A percentile compares a stretch with the other conserved stretches of the same genome.
Evolutionary conservation across 495 filamentous ascomycete species (phyloP).

Genomic region (Penicillium nucicola): DNA sequence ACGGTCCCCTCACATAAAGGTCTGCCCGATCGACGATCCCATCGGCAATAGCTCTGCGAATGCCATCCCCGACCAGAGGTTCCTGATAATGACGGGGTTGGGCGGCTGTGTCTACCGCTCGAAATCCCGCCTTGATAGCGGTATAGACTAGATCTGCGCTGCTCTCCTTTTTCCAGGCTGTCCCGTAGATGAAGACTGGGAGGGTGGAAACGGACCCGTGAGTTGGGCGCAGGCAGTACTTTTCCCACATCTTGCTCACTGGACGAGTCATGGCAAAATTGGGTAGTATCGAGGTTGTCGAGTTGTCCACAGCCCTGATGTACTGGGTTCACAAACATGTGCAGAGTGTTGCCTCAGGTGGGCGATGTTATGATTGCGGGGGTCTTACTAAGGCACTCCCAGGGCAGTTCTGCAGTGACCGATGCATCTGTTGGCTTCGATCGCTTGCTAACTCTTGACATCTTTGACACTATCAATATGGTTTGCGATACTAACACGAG

Average conservation of each 20-base stretch:
- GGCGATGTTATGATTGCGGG: constrained; percentile 2
- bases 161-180: constrained; percentile 80
- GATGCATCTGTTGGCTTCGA: too few species aligned
- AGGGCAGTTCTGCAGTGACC: too few species aligned
- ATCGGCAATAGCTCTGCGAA: constrained; percentile 55
- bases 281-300: background rate
- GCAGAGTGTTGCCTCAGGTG: too few species aligned
- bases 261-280: constrained; percentile 21
- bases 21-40: constrained; percentile 57
- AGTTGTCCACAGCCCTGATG: background rate
- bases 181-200: constrained; percentile 72
- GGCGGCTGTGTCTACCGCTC: constrained; percentile 73
- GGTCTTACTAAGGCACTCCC: background rate
- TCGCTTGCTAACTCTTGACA: too few species aligned
- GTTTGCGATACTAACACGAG: background rate
- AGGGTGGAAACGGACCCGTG: constrained; percentile 26
- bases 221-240: constrained; percentile 29
- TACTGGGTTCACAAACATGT: too few species aligned
- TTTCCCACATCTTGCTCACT: constrained; percentile 33
- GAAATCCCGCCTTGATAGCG: constrained; percentile 69
- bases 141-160: constrained; percentile 65
- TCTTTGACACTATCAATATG: too few species aligned
- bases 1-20: constrained; percentile 50
- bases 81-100: constrained; percentile 80
- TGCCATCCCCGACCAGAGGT: constrained; percentile 62